phyloP scores from a whole-genome alignment of 805 yeast species.

The Barnettozyma californica region DNA sequence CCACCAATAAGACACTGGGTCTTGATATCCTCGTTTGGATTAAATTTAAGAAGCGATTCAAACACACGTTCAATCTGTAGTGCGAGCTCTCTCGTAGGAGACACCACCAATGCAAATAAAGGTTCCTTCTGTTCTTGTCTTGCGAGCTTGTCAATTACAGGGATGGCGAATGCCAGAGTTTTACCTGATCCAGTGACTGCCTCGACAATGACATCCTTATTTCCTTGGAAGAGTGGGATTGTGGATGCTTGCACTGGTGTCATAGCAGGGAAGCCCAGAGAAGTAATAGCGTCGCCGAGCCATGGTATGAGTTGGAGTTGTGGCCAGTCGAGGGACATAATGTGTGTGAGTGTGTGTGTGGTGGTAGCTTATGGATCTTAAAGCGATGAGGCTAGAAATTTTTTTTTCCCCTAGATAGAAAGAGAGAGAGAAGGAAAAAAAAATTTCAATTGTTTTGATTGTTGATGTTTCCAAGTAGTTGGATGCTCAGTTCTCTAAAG shows the following conservation, averaged over 20 bases:
- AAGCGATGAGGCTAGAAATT: too few species aligned
- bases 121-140: constrained; percentile 39
- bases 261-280: constrained; percentile 75
- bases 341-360: too few species aligned
- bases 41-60: constrained; percentile 48
- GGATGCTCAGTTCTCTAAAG: background rate
- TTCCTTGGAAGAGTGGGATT: constrained; percentile 74
- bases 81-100: constrained; percentile 66
- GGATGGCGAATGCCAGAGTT: constrained; percentile 84
- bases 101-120: constrained; percentile 63
- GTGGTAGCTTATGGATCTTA: too few species aligned
- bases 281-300: constrained; percentile 61
- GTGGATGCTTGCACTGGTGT: constrained; percentile 97
- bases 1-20: constrained; percentile 68
- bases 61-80: constrained; percentile 68
- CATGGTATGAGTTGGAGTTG: constrained; percentile 58
- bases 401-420: background rate
- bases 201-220: constrained; percentile 94
- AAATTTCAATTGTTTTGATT: background rate
- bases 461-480: background rate
- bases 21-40: constrained; percentile 46
- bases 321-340: constrained; percentile 55
- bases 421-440: constrained; percentile 8
- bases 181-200: constrained; percentile 99
- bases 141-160: constrained; percentile 65